These are phyloP conservation scores for Eucalyptus decipiens DNA, from an alignment of 345 rosid species.

Conservation along the genomic window DNA sequence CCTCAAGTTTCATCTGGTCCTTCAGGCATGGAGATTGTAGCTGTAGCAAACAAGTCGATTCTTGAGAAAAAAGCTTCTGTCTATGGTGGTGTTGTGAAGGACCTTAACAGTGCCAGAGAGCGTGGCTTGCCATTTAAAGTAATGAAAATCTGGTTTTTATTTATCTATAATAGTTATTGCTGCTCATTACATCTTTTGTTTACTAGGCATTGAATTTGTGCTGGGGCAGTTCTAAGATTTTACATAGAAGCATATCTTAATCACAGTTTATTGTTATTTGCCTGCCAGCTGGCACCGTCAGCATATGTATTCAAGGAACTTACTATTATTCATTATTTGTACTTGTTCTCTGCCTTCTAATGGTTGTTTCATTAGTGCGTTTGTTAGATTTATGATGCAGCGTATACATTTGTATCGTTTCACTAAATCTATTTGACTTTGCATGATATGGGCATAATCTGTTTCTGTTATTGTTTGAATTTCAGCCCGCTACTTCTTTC, in stretches of 20 bases:
- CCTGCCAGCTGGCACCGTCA: not conserved
- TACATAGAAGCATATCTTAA: not conserved
- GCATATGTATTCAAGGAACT: not conserved
- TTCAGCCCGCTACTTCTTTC: conserved; percentile 74
- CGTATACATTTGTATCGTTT: not conserved
- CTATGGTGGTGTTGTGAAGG: conserved; percentile 76
- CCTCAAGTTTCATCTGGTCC: conserved; percentile 46
- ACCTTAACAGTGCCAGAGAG: conserved; percentile 72
- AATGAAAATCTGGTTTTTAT: not conserved
- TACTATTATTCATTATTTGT: not conserved
- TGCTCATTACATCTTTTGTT: not conserved
- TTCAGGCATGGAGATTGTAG: conserved; percentile 46
- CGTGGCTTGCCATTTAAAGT: conserved; percentile 73
- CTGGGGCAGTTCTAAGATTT: not conserved
- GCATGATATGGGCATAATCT: not conserved
- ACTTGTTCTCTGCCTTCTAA: not conserved
- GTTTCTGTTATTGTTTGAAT: not conserved
- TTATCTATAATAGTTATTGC: not conserved
- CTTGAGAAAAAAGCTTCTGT: conserved; percentile 69
- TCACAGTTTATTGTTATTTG: not conserved
- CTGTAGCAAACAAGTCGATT: conserved; percentile 54
- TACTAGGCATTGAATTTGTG: not conserved
- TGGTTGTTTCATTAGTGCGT: not conserved
- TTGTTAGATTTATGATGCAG: not conserved
- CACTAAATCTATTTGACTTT: not conserved